These are phyloP conservation scores for Crucibulum laeve DNA, from an alignment of 768 basidiomycete genomes.

Conservation along the genomic window DNA sequence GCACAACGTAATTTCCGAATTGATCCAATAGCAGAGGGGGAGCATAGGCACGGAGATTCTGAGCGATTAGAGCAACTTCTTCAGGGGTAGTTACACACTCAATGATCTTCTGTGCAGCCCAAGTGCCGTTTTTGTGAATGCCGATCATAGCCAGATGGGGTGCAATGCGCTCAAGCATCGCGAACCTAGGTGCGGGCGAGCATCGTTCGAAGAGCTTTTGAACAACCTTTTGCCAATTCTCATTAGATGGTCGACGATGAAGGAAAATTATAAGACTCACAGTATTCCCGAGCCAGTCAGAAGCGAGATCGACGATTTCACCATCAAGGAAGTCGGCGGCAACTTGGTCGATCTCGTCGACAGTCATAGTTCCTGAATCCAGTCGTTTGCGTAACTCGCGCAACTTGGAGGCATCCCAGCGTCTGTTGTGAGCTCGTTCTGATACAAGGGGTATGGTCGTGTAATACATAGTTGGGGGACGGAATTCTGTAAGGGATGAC, in stretches of 20 bases:
- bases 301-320: conserved; percentile 92
- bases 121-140: conserved; percentile 99
- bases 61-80: conserved; percentile 80
- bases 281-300: conserved; percentile 98
- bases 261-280: conserved; percentile 30
- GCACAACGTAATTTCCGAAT: conserved; percentile 90
- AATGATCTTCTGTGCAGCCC: conserved; percentile 99
- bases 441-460: conserved; percentile 90
- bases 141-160: conserved; percentile 97
- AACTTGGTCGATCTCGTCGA: conserved; percentile 87
- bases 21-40: conserved; percentile 94
- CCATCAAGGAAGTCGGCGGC: conserved; percentile 89
- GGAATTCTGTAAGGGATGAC: conserved; percentile 58
- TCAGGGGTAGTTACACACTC: conserved; percentile 88
- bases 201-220: conserved; percentile 96
- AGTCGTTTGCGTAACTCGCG: conserved; percentile 92
- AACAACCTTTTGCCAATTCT: conserved; percentile 62
- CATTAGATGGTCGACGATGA: conserved; percentile 6
- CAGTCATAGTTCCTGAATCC: conserved; percentile 81
- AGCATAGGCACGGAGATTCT: conserved; percentile 85
- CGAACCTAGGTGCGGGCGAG: conserved; percentile 68
- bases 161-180: conserved; percentile 90
- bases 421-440: conserved; percentile 78
- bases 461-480: conserved; percentile 94
- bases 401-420: conserved; percentile 91